These are phyloP conservation scores for Insectozyma bohioensis DNA, from an alignment of 1,139 yeast genomes.

Conservation along the genomic window DNA sequence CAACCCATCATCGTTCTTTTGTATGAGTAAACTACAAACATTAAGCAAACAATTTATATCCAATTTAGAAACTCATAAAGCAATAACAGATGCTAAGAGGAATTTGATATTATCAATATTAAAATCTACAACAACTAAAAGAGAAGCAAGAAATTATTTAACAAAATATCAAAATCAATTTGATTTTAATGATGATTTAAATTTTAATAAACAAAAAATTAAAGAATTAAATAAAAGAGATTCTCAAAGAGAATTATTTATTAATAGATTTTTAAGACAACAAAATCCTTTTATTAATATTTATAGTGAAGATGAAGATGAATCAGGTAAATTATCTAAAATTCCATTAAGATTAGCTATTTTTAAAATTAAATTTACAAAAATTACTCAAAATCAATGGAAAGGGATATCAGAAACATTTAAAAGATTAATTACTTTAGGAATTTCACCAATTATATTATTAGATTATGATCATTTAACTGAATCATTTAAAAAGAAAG, in stretches of 20 bases:
- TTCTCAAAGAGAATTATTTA: constrained; percentile 36
- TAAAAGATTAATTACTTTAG: constrained; percentile 48
- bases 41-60: constrained; percentile 37
- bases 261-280: constrained; percentile 40
- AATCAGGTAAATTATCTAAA: constrained; percentile 29
- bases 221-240: constrained; percentile 22
- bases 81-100: constrained; percentile 38
- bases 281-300: constrained; percentile 35
- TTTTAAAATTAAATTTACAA: constrained; percentile 44
- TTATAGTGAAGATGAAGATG: constrained; percentile 30
- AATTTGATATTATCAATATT: constrained; percentile 67
- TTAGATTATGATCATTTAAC: constrained; percentile 37
- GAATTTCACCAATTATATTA: constrained; percentile 38
- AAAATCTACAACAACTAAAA: constrained; percentile 71
- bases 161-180: constrained; percentile 54
- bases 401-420: constrained; percentile 50
- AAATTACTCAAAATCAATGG: constrained; percentile 33
- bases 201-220: constrained; percentile 10
- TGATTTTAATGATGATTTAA: constrained; percentile 23
- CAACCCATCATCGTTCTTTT: neutral
- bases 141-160: constrained; percentile 70
- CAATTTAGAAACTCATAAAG: constrained; percentile 35
- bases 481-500: constrained; percentile 30
- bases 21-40: constrained; percentile 36
- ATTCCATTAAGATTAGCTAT: constrained; percentile 53